Evolutionary conservation across 805 yeast genomes (phyloP), one percentile per base, ranked within the genome.

Genomic region (Teunomyces atbi): DNA sequence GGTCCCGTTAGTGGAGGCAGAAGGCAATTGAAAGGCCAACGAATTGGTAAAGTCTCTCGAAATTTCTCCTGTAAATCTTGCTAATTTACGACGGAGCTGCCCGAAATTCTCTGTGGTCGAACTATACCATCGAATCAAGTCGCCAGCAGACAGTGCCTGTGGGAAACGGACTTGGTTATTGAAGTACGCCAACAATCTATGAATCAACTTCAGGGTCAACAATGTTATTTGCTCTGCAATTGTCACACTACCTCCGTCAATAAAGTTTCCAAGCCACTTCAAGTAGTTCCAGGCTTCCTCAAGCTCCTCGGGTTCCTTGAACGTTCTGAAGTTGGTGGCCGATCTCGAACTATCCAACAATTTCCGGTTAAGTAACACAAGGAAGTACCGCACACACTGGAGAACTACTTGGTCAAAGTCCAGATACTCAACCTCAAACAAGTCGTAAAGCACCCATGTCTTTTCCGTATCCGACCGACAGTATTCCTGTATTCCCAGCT

Each of bases 281-380:
- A 94, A 71, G 55, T 84, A 83, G 26, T 77, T 75, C 91, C 96
- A 94, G 37, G 87, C 87, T 45, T 76, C 79, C 57, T 89, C 95
- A 41, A 94, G 70, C 59, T 86, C 90, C 54, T 92, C 99, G 1
- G 96, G 91, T 57, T 89, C 97, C 58, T 89, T 89, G 64, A 88
- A 89, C 0, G 96, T 86, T 55, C 90, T 78, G 68, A 88, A 87
- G 11, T 85, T 78, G 34, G 73, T 71, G 4, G 74, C 71, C 3
- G 80, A 74, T 46, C 80, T 78, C 0, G 90, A 83, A 48, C 90
- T 81, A 55, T 89, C 96, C 41, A 89, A 69, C 42, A 91, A 74
- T 62, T 92, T 94, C 56, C 83, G 77, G 56, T 86, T 84, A 27
- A 92, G 66, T 41, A 94, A 68, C 12, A 78, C 79, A 54, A 91